These are phyloP conservation scores for Podaxis carcinomalis DNA, from an alignment of 768 basidiomycete species.

Conservation along the genomic window DNA sequence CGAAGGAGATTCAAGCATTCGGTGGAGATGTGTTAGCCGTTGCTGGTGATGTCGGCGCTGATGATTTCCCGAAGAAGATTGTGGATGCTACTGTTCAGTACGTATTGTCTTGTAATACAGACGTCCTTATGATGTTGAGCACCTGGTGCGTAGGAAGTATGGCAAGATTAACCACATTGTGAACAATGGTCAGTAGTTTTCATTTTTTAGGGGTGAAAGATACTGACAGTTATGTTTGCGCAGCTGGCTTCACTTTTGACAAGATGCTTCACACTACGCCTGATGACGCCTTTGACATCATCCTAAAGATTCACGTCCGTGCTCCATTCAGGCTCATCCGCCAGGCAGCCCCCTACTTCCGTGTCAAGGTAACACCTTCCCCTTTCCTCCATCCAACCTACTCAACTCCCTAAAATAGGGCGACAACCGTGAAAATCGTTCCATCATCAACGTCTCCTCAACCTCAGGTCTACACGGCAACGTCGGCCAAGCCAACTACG, in stretches of 20 bases:
- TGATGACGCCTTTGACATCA: slow-evolving; percentile 78
- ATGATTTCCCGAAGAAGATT: slow-evolving; percentile 78
- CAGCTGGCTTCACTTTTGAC: slow-evolving; percentile 77
- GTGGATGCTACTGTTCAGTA: slow-evolving; percentile 73
- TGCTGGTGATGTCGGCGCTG: slow-evolving; percentile 76
- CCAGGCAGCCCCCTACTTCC: slow-evolving; percentile 82
- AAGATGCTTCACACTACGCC: slow-evolving; percentile 87
- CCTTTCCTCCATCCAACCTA: neutral
- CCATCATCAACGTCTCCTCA: slow-evolving; percentile 79
- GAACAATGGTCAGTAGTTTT: slow-evolving; percentile 58
- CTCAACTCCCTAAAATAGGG: slow-evolving; percentile 27
- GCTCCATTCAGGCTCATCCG: slow-evolving; percentile 84
- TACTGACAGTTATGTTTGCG: neutral
- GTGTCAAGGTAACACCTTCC: slow-evolving; percentile 51
- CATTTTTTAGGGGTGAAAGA: neutral
- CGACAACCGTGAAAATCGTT: slow-evolving; percentile 60
- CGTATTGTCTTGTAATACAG: slow-evolving; percentile 21
- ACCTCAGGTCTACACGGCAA: slow-evolving; percentile 83
- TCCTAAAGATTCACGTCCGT: slow-evolving; percentile 79
- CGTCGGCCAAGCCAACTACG: slow-evolving; percentile 82
- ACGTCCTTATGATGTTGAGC: neutral
- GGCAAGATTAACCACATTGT: slow-evolving; percentile 86
- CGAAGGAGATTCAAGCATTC: slow-evolving; percentile 63
- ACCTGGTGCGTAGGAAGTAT: slow-evolving; percentile 47
- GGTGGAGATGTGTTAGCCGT: slow-evolving; percentile 76